These are phyloP conservation scores for Ustilago hordei DNA, from an alignment of 1,284 basidiomycete species.

Conservation along the genomic window DNA sequence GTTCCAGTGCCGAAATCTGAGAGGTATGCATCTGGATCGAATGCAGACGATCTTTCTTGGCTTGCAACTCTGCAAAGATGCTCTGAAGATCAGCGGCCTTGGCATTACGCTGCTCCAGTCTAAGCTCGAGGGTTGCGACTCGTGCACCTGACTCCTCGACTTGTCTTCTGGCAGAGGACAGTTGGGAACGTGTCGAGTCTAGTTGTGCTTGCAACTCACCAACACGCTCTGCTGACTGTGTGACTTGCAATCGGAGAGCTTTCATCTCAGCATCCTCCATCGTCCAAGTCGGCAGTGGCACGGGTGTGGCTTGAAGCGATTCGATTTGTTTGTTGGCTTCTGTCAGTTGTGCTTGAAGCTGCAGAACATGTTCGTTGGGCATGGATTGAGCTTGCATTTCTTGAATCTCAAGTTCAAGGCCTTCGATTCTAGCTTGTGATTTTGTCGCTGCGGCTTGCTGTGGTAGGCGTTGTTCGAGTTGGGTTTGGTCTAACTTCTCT, in stretches of 20 bases:
- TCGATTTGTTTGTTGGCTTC: not conserved
- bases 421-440: conserved; percentile 20
- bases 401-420: conserved; percentile 10
- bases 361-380: not conserved
- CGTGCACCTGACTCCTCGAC: not conserved
- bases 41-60: conserved; percentile 28
- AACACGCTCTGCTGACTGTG: not conserved
- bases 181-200: not conserved
- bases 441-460: conserved; percentile 28
- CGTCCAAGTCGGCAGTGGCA: not conserved
- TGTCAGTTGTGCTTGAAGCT: conserved; percentile 11
- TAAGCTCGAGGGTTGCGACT: not conserved
- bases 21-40: conserved; percentile 22
- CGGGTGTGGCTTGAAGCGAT: not conserved
- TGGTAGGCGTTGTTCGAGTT: conserved; percentile 28
- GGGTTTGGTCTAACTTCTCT: conserved; percentile 23
- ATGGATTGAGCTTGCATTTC: conserved; percentile 5
- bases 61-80: conserved; percentile 20
- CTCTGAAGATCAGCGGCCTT: conserved; percentile 5
- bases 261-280: not conserved
- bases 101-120: conserved; percentile 1
- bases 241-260: not conserved
- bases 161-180: not conserved
- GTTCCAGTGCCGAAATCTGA: conserved; percentile 10
- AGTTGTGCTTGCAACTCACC: conserved; percentile 3